These are phyloP conservation scores for Penicillium samsonianum DNA, from an alignment of 495 filamentous ascomycete species.

Conservation along the genomic window DNA sequence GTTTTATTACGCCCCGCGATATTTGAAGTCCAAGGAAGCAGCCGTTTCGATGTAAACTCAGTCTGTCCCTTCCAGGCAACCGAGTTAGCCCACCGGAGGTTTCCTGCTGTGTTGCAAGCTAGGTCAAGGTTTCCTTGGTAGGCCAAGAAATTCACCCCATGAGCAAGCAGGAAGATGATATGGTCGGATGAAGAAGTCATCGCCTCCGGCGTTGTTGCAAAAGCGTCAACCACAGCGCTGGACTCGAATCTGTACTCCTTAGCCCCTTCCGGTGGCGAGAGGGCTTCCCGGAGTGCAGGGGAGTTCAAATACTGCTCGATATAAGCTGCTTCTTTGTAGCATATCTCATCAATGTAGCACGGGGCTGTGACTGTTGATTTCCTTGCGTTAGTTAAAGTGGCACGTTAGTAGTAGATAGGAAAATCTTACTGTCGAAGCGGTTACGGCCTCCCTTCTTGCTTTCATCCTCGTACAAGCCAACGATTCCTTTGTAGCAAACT, in stretches of 20 bases:
- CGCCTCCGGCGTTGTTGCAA: constrained; percentile 30
- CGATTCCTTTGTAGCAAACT: constrained; percentile 37
- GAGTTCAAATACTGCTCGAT: constrained; percentile 43
- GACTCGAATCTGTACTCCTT: constrained; percentile 32
- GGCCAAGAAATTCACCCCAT: constrained; percentile 40
- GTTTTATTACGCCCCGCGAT: constrained; percentile 19
- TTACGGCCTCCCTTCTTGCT: constrained; percentile 38
- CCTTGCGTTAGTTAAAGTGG: neutral
- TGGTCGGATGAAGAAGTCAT: constrained; percentile 26
- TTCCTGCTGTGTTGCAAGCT: constrained; percentile 49
- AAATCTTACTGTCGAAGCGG: constrained; percentile 41
- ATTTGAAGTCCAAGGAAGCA: constrained; percentile 38
- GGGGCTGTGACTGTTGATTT: constrained; percentile 32
- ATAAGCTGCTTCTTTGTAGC: constrained; percentile 33
- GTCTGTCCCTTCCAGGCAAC: constrained; percentile 48
- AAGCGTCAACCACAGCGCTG: constrained; percentile 24
- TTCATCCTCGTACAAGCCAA: constrained; percentile 40
- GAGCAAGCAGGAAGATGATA: constrained; percentile 37
- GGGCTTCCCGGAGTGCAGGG: constrained; percentile 32
- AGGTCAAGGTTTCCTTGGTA: constrained; percentile 52
- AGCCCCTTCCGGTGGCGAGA: constrained; percentile 29
- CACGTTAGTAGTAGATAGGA: neutral
- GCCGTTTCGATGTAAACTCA: constrained; percentile 39
- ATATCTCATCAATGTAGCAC: constrained; percentile 39
- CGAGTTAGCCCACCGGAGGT: constrained; percentile 39